Percentiles rank a stretch among this genome's conserved stretches.
Evolutionary conservation across 352 stramenopile genomes (phyloP).

Genomic region (Globisporangium parvum): DNA sequence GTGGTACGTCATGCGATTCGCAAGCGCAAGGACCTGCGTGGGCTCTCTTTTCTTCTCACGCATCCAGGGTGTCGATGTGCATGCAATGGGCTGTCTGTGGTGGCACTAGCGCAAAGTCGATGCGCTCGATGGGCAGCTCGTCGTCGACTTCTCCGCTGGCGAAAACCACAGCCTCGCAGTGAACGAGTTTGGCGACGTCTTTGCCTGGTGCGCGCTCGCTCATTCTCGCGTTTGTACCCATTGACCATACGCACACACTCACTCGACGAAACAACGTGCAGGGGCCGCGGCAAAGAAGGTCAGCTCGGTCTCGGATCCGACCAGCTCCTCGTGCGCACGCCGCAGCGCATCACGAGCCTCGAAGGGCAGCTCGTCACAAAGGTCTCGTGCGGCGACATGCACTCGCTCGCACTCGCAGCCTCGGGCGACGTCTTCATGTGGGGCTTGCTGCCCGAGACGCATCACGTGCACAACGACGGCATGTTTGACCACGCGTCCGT

Average conservation of each 20-base stretch:
- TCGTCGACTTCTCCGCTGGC: constrained; percentile 69
- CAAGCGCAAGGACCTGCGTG: too few relatives aligned
- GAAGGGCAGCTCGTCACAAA: constrained; percentile 59
- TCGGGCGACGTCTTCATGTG: constrained; percentile 72
- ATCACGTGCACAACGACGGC: constrained; percentile 34
- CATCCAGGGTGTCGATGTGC: neutral
- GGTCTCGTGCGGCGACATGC: constrained; percentile 68
- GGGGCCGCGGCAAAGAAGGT: constrained; percentile 61
- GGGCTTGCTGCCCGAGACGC: constrained; percentile 58
- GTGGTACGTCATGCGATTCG: constrained; percentile 23
- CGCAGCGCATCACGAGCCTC: constrained; percentile 43
- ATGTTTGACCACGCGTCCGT: constrained; percentile 49
- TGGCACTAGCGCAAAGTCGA: constrained; percentile 38
- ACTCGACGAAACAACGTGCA: too few relatives aligned
- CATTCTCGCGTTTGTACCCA: neutral
- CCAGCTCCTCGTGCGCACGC: constrained; percentile 26
- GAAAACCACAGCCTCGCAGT: constrained; percentile 71
- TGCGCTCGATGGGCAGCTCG: constrained; percentile 42
- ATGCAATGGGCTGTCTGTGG: neutral
- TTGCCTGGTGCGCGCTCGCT: constrained; percentile 47
- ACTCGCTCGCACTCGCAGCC: constrained; percentile 56
- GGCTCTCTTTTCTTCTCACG: too few relatives aligned
- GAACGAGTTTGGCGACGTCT: constrained; percentile 79
- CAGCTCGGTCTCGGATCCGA: constrained; percentile 47
- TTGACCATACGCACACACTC: neutral